These are phyloP conservation scores for Colletotrichum sp. DNA, from an alignment of 2,329 filamentous ascomycete genomes.

Conservation along the genomic window DNA sequence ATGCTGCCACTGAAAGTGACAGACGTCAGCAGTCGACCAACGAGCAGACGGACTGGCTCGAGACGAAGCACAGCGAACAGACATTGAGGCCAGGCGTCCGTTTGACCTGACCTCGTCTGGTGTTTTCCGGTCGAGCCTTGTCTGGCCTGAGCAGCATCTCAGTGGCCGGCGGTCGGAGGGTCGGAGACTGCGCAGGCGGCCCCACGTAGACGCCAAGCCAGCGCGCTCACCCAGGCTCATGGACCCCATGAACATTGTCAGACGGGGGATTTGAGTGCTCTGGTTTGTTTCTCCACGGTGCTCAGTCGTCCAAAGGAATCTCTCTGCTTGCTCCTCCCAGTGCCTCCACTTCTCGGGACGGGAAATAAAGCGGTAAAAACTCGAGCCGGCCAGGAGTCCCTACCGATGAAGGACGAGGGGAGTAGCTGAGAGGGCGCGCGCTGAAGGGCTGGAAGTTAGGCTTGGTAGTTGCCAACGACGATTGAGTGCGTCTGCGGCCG, in stretches of 20 bases:
- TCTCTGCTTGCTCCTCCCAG: not conserved
- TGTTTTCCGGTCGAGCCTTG: not conserved
- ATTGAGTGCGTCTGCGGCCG: constrained; percentile 4
- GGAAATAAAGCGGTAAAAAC: constrained; percentile 10
- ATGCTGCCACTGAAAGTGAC: not conserved
- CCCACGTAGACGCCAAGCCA: not conserved
- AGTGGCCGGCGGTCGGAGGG: not conserved
- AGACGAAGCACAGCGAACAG: not conserved
- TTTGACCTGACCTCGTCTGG: not conserved
- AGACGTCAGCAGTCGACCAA: not conserved
- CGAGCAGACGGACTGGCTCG: not conserved
- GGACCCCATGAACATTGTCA: not conserved
- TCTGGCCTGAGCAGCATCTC: not conserved
- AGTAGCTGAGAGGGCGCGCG: not conserved
- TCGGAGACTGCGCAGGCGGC: constrained; percentile 8
- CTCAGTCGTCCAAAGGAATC: not conserved
- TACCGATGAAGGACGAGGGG: not conserved
- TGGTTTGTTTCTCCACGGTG: not conserved
- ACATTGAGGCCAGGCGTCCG: not conserved
- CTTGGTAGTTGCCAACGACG: not conserved
- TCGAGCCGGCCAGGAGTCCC: not conserved
- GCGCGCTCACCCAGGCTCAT: not conserved
- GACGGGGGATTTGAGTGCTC: not conserved
- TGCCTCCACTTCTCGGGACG: not conserved
- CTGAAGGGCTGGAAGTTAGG: constrained; percentile 12